Evolutionary conservation across 2,329 filamentous ascomycete genomes (phyloP), one percentile per base, ranked within the genome.

Genomic region (Diaporthe ampelina): DNA sequence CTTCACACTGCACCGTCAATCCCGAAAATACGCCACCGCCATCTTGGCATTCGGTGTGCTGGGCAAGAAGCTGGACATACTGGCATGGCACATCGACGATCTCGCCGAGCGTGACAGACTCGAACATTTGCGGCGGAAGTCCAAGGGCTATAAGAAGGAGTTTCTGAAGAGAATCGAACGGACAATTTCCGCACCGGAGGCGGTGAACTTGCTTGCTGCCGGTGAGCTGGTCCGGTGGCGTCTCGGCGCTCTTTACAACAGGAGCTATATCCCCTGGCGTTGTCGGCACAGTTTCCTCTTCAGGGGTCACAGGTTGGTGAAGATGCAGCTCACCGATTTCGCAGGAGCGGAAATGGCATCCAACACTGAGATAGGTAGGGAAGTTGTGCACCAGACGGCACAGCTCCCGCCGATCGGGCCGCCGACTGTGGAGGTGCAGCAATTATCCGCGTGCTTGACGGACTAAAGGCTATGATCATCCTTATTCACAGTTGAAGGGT

Each of bases 81-180:
- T 69, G 48, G 48, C 59, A 13, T 7, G 0, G 7, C 10, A 10
- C 9, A 15, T 69, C 8, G 8, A n/a, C 15, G 21, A 13, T 8
- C n/a, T 1, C 3, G 13, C 29, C n/a, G 11, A 32, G 4, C 7
- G 9, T 1, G 3, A 63, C 15, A 48, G 24, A 43, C 10, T 10
- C 17, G 7, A 13, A 32, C 9, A 17, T 4, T 1, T 19, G 17
- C 4, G 15, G 29, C 9, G 9, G 3, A 17, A 6, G n/a, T 9
- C 17, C 8, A 1, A 17, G 4, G 1, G 4, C 15, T 0, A 29
- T 1, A 11, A 6, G 2, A 4, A 21, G 1, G 0, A 6, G 1
- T 61, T 43, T 8, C 11, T 0, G n/a, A 15, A 3, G n/a, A 6
- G 1, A 21, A 17, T 45, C 19, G 2, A 19, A 1, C 17, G 24